Base-by-base conservation (phyloP, 345 rosid genomes). In the Lepidium africanum region DNA sequence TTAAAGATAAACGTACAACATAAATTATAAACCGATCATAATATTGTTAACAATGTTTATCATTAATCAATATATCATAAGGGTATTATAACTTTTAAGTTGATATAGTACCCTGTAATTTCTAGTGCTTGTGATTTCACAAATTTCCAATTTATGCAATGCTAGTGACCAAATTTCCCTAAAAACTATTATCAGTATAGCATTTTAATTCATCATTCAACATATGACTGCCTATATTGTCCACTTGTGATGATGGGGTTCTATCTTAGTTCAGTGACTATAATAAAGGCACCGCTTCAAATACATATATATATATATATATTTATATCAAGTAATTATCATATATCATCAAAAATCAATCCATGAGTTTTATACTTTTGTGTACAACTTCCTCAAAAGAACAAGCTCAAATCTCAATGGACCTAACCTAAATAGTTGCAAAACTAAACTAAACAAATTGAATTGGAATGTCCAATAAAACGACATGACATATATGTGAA, bases 401-500 rank as follows among this genome's bases (percentile, higher is more conserved):
- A 47, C 65, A 37, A 46, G 51, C 59, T 45, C 35, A 48, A 37
- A 37, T 42, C 51, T 45, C 35, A 56, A 19, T 45, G 64, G 58
- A 72, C 71, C 21, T 66, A 59, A 42, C 25, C 3, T 67, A 43
- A 15, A 52, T 30, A 15, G 17, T 6, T 43, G 46, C 55, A 50
- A 42, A 51, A 52, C 69, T 9, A 64, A 51, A 54, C 50, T 72
- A 63, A 57, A 62, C 59, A 68, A 30, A 55, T 62, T 30, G 55
- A 61, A 59, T 68, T 19, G 69, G 69, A 30, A 61, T 68, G 63
- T 48, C 54, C 53, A 63, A 69, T 56, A 69, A 69, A 39, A 75
- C 65, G 74, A 68, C 70, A 74, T 68, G 65, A 33, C 56, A 54
- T 62, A 48, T 63, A 69, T 55, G 60, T 55, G 70, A 62, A 75